phyloP scores from a whole-genome alignment of 169 alveolate genomes.

The Eimeria maxima region DNA sequence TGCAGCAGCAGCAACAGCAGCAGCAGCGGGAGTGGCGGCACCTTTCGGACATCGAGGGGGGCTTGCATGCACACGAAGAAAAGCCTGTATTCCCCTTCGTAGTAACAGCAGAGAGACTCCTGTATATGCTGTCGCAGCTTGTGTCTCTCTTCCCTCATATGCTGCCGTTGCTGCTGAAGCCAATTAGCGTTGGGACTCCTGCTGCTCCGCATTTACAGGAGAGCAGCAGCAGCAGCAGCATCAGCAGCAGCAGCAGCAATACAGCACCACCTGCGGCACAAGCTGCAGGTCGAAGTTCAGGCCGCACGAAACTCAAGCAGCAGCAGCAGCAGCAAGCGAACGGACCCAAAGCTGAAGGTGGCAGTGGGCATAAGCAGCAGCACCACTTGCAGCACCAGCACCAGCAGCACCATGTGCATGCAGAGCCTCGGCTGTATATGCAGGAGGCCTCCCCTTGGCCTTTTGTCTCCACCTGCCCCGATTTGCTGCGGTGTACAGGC shows the following conservation, averaged over 20 bases:
- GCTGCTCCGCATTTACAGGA: constrained; percentile 7
- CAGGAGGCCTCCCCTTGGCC: constrained; percentile 40
- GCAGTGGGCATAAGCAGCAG: constrained; percentile 21
- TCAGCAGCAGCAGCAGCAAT: neutral
- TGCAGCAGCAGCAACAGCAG: constrained; percentile 69
- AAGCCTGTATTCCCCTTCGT: constrained; percentile 74
- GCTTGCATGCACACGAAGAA: neutral
- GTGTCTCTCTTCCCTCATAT: constrained; percentile 55
- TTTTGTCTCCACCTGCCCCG: constrained; percentile 31
- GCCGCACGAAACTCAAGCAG: neutral
- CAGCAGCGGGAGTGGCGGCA: constrained; percentile 38
- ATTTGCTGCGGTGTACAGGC: constrained; percentile 52
- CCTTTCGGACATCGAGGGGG: constrained; percentile 5
- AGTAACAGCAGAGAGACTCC: constrained; percentile 71
- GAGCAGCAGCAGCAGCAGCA: constrained; percentile 28
- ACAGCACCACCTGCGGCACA: neutral
- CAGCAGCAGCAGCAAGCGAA: constrained; percentile 7
- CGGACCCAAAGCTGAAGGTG: neutral
- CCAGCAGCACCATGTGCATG: constrained; percentile 54
- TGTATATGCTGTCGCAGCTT: constrained; percentile 65
- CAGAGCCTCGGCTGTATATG: constrained; percentile 53
- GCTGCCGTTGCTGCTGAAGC: constrained; percentile 51
- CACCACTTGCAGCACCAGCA: constrained; percentile 11
- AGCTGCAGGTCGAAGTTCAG: neutral
- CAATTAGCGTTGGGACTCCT: neutral